phyloP scores from a whole-genome alignment of 2,329 filamentous ascomycete genomes.

The Hypoxylon sp. region DNA sequence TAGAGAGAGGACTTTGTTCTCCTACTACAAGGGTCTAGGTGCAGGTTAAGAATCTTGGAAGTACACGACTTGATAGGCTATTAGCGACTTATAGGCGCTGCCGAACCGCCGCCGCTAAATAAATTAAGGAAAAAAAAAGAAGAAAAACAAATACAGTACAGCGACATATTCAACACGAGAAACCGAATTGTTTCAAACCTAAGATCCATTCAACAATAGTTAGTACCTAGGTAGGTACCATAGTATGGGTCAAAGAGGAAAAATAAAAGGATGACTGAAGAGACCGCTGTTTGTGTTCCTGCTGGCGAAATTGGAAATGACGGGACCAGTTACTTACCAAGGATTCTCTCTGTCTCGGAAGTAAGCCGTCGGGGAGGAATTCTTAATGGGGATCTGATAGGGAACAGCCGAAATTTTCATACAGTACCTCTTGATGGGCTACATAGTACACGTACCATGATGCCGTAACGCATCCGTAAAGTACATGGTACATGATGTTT shows the following conservation, averaged over 20 bases:
- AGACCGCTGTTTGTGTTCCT: not conserved
- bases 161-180: not conserved
- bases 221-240: not conserved
- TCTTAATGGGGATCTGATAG: constrained; percentile 4
- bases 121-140: constrained; percentile 3
- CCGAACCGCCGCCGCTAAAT: constrained; percentile 30
- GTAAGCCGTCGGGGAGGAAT: constrained; percentile 8
- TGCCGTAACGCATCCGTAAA: not conserved
- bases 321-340: not conserved
- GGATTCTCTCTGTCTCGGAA: constrained; percentile 2
- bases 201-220: not conserved
- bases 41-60: not conserved
- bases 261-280: not conserved
- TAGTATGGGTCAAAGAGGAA: not conserved
- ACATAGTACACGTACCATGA: not conserved
- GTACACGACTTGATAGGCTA: constrained; percentile 28
- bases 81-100: constrained; percentile 22
- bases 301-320: not conserved
- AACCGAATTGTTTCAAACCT: constrained; percentile 17
- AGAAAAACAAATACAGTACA: constrained; percentile 6
- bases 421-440: constrained; percentile 11
- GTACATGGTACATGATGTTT: not conserved
- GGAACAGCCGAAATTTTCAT: constrained; percentile 12
- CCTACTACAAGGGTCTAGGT: constrained; percentile 5
- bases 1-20: constrained; percentile 4